Conservation (phyloP, 2,329 filamentous ascomycete genomes). For the Ophiostoma pallidulum region DNA sequence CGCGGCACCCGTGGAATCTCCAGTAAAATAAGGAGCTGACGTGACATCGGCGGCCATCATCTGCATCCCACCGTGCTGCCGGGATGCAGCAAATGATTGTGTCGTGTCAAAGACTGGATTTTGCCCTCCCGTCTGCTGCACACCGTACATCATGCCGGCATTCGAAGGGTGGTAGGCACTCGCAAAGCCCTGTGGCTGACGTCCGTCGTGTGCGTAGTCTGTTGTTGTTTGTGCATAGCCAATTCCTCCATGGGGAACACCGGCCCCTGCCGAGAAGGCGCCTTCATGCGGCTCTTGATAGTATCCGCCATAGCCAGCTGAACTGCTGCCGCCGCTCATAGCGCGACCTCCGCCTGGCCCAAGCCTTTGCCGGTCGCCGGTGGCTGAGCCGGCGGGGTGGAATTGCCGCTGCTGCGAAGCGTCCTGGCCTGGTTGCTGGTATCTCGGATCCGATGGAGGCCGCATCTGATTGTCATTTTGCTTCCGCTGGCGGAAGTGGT, state of each 20-base stretch:
- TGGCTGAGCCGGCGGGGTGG: conserved; percentile 35
- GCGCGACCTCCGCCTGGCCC: background rate
- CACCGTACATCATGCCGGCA: conserved; percentile 73
- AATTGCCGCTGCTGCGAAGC: conserved; percentile 39
- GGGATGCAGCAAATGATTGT: conserved; percentile 64
- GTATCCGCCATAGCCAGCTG: conserved; percentile 49
- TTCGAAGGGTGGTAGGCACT: conserved; percentile 46
- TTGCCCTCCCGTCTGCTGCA: conserved; percentile 53
- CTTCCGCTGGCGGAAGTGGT: conserved; percentile 62
- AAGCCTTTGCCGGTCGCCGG: conserved; percentile 10
- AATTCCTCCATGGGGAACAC: conserved; percentile 48
- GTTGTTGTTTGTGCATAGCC: conserved; percentile 45
- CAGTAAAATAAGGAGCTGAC: conserved; percentile 66
- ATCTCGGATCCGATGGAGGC: conserved; percentile 47
- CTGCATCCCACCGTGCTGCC: conserved; percentile 68
- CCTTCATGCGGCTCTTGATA: conserved; percentile 43
- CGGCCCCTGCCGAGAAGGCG: conserved; percentile 41
- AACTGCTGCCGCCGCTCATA: conserved; percentile 40
- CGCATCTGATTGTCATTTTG: conserved; percentile 64
- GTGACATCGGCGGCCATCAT: conserved; percentile 58
- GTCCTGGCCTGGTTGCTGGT: conserved; percentile 36
- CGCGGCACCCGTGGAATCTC: conserved; percentile 52
- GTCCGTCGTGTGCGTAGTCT: conserved; percentile 55
- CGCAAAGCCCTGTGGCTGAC: conserved; percentile 44
- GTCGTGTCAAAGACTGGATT: conserved; percentile 62